These are phyloP conservation scores for Ophiocordyceps robertsii DNA, from an alignment of 2,329 filamentous ascomycete genomes.

Conservation along the genomic window DNA sequence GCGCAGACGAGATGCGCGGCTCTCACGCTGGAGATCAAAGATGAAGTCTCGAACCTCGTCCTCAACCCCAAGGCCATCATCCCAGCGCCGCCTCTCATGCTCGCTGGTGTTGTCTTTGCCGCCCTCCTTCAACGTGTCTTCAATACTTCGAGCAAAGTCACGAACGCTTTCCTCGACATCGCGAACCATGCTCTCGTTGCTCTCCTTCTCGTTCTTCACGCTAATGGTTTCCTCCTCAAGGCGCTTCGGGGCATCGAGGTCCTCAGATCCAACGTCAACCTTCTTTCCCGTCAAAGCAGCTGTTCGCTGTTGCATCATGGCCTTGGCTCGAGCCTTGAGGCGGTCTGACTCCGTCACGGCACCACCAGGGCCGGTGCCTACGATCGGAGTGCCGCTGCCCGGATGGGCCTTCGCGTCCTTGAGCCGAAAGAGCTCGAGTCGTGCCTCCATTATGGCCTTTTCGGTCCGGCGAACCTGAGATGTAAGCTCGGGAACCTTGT, in stretches of 20 bases:
- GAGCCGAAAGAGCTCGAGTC: conserved; percentile 82
- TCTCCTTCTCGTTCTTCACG: conserved; percentile 73
- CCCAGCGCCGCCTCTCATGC: conserved; percentile 87
- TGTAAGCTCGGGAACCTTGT: conserved; percentile 81
- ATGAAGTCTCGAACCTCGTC: conserved; percentile 97
- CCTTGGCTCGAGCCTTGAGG: conserved; percentile 86
- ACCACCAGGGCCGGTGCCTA: conserved; percentile 88
- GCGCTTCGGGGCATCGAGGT: conserved; percentile 66
- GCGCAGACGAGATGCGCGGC: conserved; percentile 58
- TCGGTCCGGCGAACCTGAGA: conserved; percentile 86
- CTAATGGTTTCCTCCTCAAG: conserved; percentile 79
- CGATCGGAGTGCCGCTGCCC: conserved; percentile 62
- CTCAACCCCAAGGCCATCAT: conserved; percentile 89
- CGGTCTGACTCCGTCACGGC: conserved; percentile 84
- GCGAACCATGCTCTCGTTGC: conserved; percentile 89
- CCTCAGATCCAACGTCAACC: conserved; percentile 53
- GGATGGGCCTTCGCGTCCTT: conserved; percentile 90
- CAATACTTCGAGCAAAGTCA: conserved; percentile 73
- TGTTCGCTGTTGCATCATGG: conserved; percentile 97
- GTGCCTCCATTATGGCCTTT: conserved; percentile 82
- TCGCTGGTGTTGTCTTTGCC: conserved; percentile 63
- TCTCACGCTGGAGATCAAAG: conserved; percentile 83
- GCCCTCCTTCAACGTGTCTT: conserved; percentile 77
- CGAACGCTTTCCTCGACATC: conserved; percentile 94
- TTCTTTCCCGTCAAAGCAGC: conserved; percentile 84